These are phyloP conservation scores for Arbutus unedo DNA, from an alignment of 148 eudicot genomes.

Conservation along the genomic window DNA sequence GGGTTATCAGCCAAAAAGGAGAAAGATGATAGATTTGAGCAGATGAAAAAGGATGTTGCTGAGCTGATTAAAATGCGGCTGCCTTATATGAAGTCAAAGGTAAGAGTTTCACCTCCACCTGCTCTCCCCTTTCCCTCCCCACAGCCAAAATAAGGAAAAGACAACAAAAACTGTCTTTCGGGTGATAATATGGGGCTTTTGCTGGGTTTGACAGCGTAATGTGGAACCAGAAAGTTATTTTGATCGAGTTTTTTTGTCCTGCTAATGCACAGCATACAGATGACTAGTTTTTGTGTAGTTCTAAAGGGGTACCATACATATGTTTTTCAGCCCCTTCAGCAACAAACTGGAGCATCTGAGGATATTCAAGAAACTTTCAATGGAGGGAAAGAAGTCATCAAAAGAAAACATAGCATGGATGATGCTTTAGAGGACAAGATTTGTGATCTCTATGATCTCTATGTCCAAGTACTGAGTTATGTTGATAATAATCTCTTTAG, in stretches of 20 bases:
- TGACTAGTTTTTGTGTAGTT: background rate
- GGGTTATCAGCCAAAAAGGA: slow-evolving; percentile 82
- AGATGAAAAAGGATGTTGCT: slow-evolving; percentile 69
- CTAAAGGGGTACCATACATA: background rate
- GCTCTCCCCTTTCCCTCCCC: background rate
- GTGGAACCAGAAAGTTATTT: background rate
- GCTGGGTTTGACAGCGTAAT: background rate
- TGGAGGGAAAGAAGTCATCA: slow-evolving; percentile 47
- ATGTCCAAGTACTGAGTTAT: slow-evolving; percentile 58
- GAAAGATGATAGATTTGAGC: slow-evolving; percentile 78
- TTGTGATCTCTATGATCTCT: slow-evolving; percentile 91
- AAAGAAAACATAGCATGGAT: slow-evolving; percentile 67
- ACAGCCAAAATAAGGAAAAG: background rate
- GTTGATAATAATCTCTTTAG: background rate
- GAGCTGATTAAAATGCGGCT: slow-evolving; percentile 63
- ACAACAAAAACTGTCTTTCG: background rate
- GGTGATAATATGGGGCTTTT: background rate
- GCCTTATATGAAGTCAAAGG: slow-evolving; percentile 66
- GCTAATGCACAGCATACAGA: slow-evolving; percentile 4
- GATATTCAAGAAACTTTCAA: slow-evolving; percentile 59
- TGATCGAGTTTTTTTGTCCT: background rate
- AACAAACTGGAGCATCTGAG: slow-evolving; percentile 61
- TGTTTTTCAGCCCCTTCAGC: slow-evolving; percentile 51
- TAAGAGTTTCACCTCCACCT: slow-evolving; percentile 16
- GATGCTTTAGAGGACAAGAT: slow-evolving; percentile 79